Conservation (phyloP, 75 land plant species). For the Azolla pinnata region DNA sequence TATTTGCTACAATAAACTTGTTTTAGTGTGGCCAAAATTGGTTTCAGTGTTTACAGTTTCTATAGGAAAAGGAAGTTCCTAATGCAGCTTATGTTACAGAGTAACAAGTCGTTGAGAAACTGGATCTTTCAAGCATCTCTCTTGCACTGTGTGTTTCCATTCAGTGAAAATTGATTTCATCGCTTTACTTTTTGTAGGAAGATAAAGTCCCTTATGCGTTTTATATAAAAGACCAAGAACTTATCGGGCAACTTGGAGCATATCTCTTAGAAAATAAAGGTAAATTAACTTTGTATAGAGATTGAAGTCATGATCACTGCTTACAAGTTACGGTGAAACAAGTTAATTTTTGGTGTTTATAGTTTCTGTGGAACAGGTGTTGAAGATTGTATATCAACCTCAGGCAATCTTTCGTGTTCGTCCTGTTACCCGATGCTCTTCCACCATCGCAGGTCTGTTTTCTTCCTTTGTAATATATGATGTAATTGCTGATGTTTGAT, state of each 20-base stretch:
- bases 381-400: conserved; percentile 71
- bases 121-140: too few species aligned
- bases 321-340: too few species aligned
- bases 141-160: too few species aligned
- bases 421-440: conserved; percentile 75
- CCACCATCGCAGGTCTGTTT: conserved; percentile 67
- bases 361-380: conserved; percentile 83
- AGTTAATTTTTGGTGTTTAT: conserved; percentile 14
- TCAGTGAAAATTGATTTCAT: too few species aligned
- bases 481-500: too few species aligned
- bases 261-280: conserved; percentile 86
- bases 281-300: conserved; percentile 1
- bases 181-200: conserved; percentile 67
- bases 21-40: too few species aligned
- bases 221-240: conserved; percentile 84
- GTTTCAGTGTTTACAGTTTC: too few species aligned
- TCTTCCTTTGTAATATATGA: too few species aligned
- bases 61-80: too few species aligned
- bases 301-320: not conserved
- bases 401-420: conserved; percentile 81
- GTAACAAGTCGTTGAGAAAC: too few species aligned
- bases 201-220: conserved; percentile 93
- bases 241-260: conserved; percentile 53
- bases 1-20: too few species aligned
- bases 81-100: too few species aligned